Evolutionary conservation across 345 rosid genomes (phyloP), one percentile per base, ranked within the genome.

Genomic region (Eucalyptus curtisii): DNA sequence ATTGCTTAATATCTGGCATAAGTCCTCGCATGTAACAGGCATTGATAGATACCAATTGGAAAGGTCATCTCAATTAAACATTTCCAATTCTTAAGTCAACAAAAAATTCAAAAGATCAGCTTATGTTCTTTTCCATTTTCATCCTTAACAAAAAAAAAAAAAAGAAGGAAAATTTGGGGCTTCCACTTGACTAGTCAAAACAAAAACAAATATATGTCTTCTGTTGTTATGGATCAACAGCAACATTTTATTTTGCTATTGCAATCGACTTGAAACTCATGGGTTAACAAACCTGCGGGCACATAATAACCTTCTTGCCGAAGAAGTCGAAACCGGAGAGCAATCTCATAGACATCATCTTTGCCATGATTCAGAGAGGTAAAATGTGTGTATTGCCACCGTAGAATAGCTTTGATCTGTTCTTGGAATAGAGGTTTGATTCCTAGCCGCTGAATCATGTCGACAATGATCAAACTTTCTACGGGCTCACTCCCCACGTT

Each of bases 401-500:
- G 86, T 48, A 95, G 92, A 59, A 90, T 87, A n/a, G 89, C 87
- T 22, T 90, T 89, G 85, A 93, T 94, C 85, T 94, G 94, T 50
- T 90, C 82, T 27, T 31, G 88, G n/a, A 93, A 91, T 64, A 89
- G 89, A 71, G 86, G 57, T 31, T 92, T 91, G 79, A 93, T 31
- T 31, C 93, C 93, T 27, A 94, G 89, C 37, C 92, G 88, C 86
- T 93, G 96, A 85, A 92, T 87, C 30, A 88, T 90, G 87, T 95
- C 91, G 27, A 93, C 88, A 92, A 93, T 91, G 42, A 86, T 89
- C 86, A 94, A 85, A 57, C 89, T 85, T 88, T 92, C 57, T 1
- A 87, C 57, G 5, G 91, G 86, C 20, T 84, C 68, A 40, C 61
- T 88, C 87, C 3, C 71, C 37, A 31, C 30, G 1, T 49, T 10